These are phyloP conservation scores for Aquilaria malaccensis DNA, from an alignment of 345 rosid genomes.

Conservation along the genomic window DNA sequence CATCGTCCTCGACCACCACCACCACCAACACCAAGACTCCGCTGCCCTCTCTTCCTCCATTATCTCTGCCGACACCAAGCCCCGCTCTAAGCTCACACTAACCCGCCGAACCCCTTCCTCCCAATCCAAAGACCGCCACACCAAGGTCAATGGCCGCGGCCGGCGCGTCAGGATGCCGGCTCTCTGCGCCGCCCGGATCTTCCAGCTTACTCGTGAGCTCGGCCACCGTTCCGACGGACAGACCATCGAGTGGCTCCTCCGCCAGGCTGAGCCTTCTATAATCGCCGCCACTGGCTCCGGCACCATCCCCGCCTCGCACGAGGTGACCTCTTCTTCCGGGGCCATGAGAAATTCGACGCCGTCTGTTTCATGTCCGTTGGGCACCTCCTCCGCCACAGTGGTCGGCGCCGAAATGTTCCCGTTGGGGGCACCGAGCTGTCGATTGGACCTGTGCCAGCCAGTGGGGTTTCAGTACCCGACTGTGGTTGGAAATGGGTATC, in stretches of 20 bases:
- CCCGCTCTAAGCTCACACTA: conserved; percentile 2
- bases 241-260: conserved; percentile 21
- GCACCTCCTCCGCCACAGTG: background rate
- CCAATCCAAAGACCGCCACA: conserved; percentile 48
- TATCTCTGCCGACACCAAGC: background rate
- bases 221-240: conserved; percentile 39
- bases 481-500: conserved; percentile 21
- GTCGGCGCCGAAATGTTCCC: conserved; percentile 12
- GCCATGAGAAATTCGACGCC: conserved; percentile 22
- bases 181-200: conserved; percentile 56
- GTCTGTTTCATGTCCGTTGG: conserved; percentile 18
- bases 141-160: conserved; percentile 58
- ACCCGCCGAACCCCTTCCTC: conserved; percentile 18
- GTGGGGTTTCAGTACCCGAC: conserved; percentile 15
- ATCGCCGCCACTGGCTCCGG: conserved; percentile 52
- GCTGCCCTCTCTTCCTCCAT: background rate
- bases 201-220: conserved; percentile 63
- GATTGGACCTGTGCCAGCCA: conserved; percentile 35
- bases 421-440: conserved; percentile 25
- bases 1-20: conserved; percentile 4
- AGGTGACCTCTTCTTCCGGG: conserved; percentile 25
- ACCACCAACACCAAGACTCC: conserved; percentile 1
- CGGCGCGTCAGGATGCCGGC: conserved; percentile 61
- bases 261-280: conserved; percentile 49
- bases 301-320: conserved; percentile 32